Evolutionary conservation across 1,284 basidiomycete genomes (phyloP).

Genomic region (Mycena sp.): DNA sequence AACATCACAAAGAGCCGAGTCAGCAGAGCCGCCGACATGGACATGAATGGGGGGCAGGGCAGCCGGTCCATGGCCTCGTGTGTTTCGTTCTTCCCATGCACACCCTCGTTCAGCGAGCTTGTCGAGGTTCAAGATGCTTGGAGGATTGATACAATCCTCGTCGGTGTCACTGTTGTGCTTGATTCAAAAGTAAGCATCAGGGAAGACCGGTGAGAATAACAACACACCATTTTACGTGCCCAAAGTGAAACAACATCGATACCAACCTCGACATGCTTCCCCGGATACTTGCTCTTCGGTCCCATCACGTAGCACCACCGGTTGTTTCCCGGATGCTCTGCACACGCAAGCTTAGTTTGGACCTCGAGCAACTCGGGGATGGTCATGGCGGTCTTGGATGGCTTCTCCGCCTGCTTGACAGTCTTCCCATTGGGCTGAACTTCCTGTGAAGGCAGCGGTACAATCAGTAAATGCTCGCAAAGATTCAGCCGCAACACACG

Average conservation of each 20-base stretch:
- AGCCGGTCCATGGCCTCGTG: no score
- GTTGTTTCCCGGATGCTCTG: not conserved
- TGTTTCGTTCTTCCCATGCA: no score
- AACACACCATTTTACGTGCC: constrained; percentile 1
- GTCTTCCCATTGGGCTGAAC: constrained; percentile 2
- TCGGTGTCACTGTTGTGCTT: not conserved
- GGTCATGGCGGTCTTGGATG: not conserved
- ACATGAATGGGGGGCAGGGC: no score
- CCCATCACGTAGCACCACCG: constrained; percentile 3
- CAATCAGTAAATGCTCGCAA: not conserved
- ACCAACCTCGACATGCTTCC: not conserved
- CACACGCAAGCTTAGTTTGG: not conserved
- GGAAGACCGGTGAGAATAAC: not conserved
- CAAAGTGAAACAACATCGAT: not conserved
- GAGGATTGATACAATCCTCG: not conserved
- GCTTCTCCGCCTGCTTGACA: not conserved
- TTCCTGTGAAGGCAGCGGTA: not conserved
- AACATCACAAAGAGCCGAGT: not conserved
- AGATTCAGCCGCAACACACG: not conserved
- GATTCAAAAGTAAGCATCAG: not conserved
- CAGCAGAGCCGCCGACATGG: no score
- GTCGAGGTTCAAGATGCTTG: not conserved
- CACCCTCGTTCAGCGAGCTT: not conserved
- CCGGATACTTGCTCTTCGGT: not conserved
- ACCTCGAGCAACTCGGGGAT: not conserved